These are phyloP conservation scores for Eremothecium sinecaudum DNA, from an alignment of 1,139 yeast genomes.

Conservation along the genomic window DNA sequence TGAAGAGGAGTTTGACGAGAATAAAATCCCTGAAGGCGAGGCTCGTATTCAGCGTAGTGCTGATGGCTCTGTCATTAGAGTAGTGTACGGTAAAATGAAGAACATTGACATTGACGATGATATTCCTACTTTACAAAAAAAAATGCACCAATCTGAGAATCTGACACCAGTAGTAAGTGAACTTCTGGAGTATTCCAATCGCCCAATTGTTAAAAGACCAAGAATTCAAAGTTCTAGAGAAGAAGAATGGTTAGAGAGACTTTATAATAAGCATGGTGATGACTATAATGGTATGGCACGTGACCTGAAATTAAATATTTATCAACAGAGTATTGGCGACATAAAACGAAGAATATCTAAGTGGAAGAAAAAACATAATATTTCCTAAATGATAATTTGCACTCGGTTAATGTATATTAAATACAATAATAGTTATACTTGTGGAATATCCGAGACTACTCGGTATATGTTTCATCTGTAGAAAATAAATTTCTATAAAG, in stretches of 20 bases:
- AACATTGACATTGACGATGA: constrained; percentile 24
- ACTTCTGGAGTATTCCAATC: constrained; percentile 58
- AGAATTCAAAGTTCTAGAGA: constrained; percentile 66
- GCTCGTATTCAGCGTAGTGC: constrained; percentile 73
- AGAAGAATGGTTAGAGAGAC: constrained; percentile 53
- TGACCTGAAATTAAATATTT: constrained; percentile 76
- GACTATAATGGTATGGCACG: constrained; percentile 84
- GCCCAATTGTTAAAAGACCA: constrained; percentile 43
- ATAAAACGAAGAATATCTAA: constrained; percentile 55
- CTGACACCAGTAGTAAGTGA: constrained; percentile 51
- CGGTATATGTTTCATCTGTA: too few relatives aligned
- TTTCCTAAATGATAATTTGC: constrained; percentile 11
- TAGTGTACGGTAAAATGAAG: constrained; percentile 58
- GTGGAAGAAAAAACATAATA: constrained; percentile 48
- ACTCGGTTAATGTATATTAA: too few relatives aligned
- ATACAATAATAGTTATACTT: too few relatives aligned
- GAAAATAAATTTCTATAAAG: too few relatives aligned
- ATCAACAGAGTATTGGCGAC: constrained; percentile 82
- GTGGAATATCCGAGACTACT: too few relatives aligned
- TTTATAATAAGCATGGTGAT: constrained; percentile 76
- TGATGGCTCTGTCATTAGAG: constrained; percentile 57
- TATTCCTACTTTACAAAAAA: constrained; percentile 25
- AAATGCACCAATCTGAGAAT: constrained; percentile 24
- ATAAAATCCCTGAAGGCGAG: constrained; percentile 63
- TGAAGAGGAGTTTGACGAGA: constrained; percentile 43